phyloP scores from a whole-genome alignment of 2,329 filamentous ascomycete genomes.

The Metarhizium sp. region DNA sequence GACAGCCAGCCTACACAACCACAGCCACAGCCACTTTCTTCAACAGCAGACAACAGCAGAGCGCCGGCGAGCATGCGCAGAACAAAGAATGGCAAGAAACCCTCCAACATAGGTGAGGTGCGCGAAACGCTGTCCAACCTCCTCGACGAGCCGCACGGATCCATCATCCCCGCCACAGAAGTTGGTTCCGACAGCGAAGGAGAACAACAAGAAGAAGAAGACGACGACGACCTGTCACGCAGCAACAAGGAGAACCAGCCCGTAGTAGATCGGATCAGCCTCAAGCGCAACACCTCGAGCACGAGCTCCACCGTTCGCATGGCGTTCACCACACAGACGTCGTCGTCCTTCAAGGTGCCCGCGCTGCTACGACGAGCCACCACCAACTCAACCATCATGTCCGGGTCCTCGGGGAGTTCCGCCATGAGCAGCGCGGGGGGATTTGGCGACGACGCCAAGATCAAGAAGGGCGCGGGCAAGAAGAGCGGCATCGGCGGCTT shows the following conservation, averaged over 20 bases:
- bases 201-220: slow-evolving; percentile 25
- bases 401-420: slow-evolving; percentile 22
- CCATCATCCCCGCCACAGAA: slow-evolving; percentile 37
- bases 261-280: slow-evolving; percentile 64
- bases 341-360: slow-evolving; percentile 55
- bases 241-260: slow-evolving; percentile 43
- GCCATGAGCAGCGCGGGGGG: slow-evolving; percentile 21
- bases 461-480: slow-evolving; percentile 52
- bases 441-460: slow-evolving; percentile 41
- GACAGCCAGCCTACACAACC: slow-evolving; percentile 40
- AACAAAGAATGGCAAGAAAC: slow-evolving; percentile 53
- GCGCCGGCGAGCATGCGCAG: slow-evolving; percentile 48
- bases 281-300: slow-evolving; percentile 48
- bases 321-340: slow-evolving; percentile 43
- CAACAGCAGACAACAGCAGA: slow-evolving; percentile 30
- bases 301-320: slow-evolving; percentile 30
- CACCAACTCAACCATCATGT: slow-evolving; percentile 46
- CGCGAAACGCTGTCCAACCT: slow-evolving; percentile 76
- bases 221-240: slow-evolving; percentile 1
- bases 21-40: slow-evolving; percentile 24
- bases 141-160: slow-evolving; percentile 57
- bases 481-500: slow-evolving; percentile 52
- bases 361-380: slow-evolving; percentile 65
- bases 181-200: slow-evolving; percentile 31
- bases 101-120: slow-evolving; percentile 69